phyloP scores from a whole-genome alignment of 768 basidiomycete species.

The Gloeopeniophorella convolvens region DNA sequence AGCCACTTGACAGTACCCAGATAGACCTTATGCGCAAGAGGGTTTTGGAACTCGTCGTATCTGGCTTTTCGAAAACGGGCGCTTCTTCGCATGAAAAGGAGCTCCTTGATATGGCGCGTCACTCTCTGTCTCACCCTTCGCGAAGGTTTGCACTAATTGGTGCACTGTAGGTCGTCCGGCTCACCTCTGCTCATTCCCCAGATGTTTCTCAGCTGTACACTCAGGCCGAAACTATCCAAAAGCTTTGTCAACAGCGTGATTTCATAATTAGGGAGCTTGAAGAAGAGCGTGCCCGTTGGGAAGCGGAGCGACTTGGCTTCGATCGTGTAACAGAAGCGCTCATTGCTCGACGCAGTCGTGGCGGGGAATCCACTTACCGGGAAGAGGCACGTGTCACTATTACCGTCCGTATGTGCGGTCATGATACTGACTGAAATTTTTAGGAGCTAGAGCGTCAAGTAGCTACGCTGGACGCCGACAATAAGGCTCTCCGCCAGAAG shows the following conservation, averaged over 20 bases:
- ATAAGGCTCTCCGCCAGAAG: conserved; percentile 52
- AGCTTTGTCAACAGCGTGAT: conserved; percentile 51
- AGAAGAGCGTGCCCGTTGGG: conserved; percentile 56
- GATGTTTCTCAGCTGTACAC: conserved; percentile 41
- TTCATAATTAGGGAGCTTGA: conserved; percentile 44
- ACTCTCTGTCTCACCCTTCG: neutral
- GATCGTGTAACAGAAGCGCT: conserved; percentile 62
- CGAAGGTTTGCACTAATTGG: neutral
- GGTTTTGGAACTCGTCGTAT: conserved; percentile 38
- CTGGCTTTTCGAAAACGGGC: conserved; percentile 23
- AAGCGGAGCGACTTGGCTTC: conserved; percentile 59
- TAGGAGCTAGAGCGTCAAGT: conserved; percentile 55
- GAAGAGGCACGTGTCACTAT: conserved; percentile 37
- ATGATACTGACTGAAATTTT: conserved; percentile 11
- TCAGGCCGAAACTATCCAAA: conserved; percentile 58
- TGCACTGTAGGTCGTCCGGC: conserved; percentile 37
- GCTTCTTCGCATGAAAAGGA: conserved; percentile 41
- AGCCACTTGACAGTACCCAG: conserved; percentile 41
- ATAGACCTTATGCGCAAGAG: conserved; percentile 42
- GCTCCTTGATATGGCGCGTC: conserved; percentile 48
- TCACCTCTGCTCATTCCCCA: conserved; percentile 35
- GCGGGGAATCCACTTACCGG: conserved; percentile 29
- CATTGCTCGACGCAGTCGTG: conserved; percentile 41
- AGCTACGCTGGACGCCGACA: conserved; percentile 50
- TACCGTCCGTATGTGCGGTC: conserved; percentile 5